phyloP scores from a whole-genome alignment of 1,284 basidiomycete species.

The Cutaneotrichosporon cavernicola region DNA sequence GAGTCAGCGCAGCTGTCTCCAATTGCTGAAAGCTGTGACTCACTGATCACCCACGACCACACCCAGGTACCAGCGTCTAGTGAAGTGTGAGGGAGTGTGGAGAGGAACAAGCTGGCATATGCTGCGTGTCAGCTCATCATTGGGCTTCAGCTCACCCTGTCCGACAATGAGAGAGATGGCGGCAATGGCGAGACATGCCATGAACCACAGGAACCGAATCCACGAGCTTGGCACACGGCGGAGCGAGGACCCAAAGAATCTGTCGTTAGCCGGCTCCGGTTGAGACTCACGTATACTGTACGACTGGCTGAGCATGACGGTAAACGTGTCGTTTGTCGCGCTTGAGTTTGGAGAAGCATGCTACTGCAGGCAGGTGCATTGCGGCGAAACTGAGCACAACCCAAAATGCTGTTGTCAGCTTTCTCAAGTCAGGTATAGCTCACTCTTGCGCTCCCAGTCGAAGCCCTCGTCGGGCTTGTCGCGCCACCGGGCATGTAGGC shows the following conservation, averaged over 20 bases:
- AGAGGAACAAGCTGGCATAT: conserved; percentile 59
- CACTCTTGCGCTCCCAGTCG: conserved; percentile 61
- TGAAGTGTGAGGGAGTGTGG: conserved; percentile 59
- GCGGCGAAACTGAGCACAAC: conserved; percentile 58
- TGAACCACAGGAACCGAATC: conserved; percentile 61
- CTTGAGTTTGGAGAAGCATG: conserved; percentile 54
- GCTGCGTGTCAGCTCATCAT: conserved; percentile 29
- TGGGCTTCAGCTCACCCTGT: conserved; percentile 48
- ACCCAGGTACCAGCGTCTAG: conserved; percentile 60
- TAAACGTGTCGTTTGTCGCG: conserved; percentile 51
- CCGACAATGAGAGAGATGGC: conserved; percentile 60
- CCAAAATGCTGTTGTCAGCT: conserved; percentile 53
- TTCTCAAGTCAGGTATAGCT: conserved; percentile 16
- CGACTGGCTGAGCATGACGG: conserved; percentile 31
- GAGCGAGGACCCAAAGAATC: conserved; percentile 55
- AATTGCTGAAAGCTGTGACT: conserved; percentile 12
- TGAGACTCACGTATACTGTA: conserved; percentile 19
- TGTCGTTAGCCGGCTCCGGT: conserved; percentile 16
- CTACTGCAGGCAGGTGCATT: conserved; percentile 59
- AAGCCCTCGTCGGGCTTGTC: conserved; percentile 39
- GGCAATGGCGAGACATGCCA: conserved; percentile 57
- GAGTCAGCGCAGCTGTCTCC: not conserved
- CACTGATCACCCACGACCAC: conserved; percentile 58
- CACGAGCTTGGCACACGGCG: conserved; percentile 58
- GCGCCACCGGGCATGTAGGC: conserved; percentile 34